Evolutionary conservation across 129 eudicot species (phyloP), one percentile per base, ranked within the genome.

Genomic region (Kitagawia praeruptora): DNA sequence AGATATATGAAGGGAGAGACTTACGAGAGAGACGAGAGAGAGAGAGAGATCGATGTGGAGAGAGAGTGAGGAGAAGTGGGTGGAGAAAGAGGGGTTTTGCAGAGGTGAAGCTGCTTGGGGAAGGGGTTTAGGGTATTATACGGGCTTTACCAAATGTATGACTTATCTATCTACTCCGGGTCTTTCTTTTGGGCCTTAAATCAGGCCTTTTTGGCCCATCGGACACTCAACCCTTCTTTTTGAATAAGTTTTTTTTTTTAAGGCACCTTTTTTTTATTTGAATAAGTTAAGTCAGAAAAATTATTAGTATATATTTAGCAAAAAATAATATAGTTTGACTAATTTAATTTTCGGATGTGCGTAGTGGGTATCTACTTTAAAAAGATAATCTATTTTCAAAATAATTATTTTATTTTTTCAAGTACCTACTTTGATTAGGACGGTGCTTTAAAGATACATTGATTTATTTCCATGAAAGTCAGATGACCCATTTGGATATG

Each of bases 81-180:
- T 34, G 46, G 41, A 31, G 42, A 25, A 25, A 31, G 73, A 4
- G 75, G 75, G 47, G n/a, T 38, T 38, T 38, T 70, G n/a, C 46
- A 37, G 75, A 70, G 75, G 28, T 70, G 38, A 39, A n/a, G 39
- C 75, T 38, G 75, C 75, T 70, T 70, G 75, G 75, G 46, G 75
- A 70, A 70, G 75, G 75, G 75, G 75, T 70, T 70, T 70, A 37
- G 75, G 25, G 42, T 34, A 15, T 39, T 39, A 39, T 0, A n/a
- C 0, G 73, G 73, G 73, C 73, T 67, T 67, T 67, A 67, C 69
- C 10, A 25, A 61, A 61, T 61, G 69, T 61, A 61, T 61, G 69
- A 61, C 69, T 58, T 58, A n/a, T 61, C 69, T 10, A 4, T 61
- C 69, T 1, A 4, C 6, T 51, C 61, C 66, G 66, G 66, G 28